phyloP scores from a whole-genome alignment of 2,329 filamentous ascomycete genomes.

The Escovopsis sp. region DNA sequence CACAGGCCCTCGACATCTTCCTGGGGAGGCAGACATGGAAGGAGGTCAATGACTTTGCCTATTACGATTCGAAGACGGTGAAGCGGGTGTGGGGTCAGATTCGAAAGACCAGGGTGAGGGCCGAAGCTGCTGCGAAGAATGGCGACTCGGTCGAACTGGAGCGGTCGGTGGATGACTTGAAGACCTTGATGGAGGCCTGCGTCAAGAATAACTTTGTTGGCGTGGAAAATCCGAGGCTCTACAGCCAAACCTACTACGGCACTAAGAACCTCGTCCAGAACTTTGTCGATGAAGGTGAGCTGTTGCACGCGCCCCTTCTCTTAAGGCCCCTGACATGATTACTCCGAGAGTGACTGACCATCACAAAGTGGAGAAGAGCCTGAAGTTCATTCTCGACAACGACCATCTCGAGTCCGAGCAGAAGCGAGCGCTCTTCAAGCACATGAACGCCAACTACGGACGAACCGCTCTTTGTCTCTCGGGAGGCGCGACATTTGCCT shows the following conservation, averaged over 20 bases:
- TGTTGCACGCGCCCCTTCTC: neutral
- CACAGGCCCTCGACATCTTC: conserved; percentile 64
- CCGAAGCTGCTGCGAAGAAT: conserved; percentile 36
- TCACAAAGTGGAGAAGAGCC: conserved; percentile 43
- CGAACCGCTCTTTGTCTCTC: conserved; percentile 86
- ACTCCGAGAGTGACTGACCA: no score
- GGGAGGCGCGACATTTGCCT: conserved; percentile 86
- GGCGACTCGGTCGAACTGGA: conserved; percentile 22
- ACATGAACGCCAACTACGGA: conserved; percentile 80
- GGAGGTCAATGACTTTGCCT: conserved; percentile 58
- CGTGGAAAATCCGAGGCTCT: conserved; percentile 84
- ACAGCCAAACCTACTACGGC: conserved; percentile 93
- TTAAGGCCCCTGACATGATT: no score
- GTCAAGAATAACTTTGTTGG: conserved; percentile 97
- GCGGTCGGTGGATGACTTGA: conserved; percentile 59
- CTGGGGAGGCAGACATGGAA: conserved; percentile 73
- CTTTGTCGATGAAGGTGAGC: conserved; percentile 68
- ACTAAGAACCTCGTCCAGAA: conserved; percentile 91
- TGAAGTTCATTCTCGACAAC: conserved; percentile 55
- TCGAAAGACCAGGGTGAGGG: conserved; percentile 43
- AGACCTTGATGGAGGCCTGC: conserved; percentile 68
- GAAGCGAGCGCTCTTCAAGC: conserved; percentile 74
- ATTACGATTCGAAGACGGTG: conserved; percentile 84
- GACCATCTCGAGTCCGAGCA: conserved; percentile 53
- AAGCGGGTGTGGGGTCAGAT: conserved; percentile 65